phyloP scores from a whole-genome alignment of 2,329 filamentous ascomycete genomes.

The Mycocentrospora acerina region DNA sequence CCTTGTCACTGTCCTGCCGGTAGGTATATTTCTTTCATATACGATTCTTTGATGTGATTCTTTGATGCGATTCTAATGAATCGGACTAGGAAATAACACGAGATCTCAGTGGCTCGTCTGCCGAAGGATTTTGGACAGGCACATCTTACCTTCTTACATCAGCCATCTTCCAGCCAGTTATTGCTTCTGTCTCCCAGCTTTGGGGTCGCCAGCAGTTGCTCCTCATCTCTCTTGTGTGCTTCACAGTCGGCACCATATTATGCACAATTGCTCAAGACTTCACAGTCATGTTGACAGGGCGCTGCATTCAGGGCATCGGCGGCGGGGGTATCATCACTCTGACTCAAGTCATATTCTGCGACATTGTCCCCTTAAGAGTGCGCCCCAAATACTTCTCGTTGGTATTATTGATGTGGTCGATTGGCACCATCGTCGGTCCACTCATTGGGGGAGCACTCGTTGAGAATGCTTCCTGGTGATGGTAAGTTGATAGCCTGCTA shows the following conservation, averaged over 20 bases:
- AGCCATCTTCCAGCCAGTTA: constrained; percentile 59
- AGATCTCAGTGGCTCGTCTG: constrained; percentile 23
- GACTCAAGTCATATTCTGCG: constrained; percentile 48
- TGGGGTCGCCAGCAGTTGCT: constrained; percentile 53
- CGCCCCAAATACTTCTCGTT: constrained; percentile 47
- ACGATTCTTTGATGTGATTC: not conserved
- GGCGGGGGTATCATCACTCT: constrained; percentile 45
- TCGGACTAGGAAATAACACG: constrained; percentile 22
- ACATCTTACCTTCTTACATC: constrained; percentile 69
- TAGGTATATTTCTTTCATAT: constrained; percentile 6
- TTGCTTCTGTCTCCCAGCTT: constrained; percentile 45
- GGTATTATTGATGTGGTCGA: constrained; percentile 49
- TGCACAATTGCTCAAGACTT: constrained; percentile 43
- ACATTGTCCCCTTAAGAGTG: constrained; percentile 46
- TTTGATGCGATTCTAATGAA: no score
- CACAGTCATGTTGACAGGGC: constrained; percentile 36
- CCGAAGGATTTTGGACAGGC: constrained; percentile 69
- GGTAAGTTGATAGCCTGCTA: constrained; percentile 36
- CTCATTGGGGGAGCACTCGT: constrained; percentile 54
- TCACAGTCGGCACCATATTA: constrained; percentile 50
- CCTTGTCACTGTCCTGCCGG: constrained; percentile 30
- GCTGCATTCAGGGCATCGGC: constrained; percentile 42
- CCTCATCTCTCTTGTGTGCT: constrained; percentile 45
- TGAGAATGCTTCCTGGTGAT: constrained; percentile 57
- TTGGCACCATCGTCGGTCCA: constrained; percentile 57